Evolutionary conservation across 441 rosid genomes (phyloP).

Genomic region (Erysimum cheiri): DNA sequence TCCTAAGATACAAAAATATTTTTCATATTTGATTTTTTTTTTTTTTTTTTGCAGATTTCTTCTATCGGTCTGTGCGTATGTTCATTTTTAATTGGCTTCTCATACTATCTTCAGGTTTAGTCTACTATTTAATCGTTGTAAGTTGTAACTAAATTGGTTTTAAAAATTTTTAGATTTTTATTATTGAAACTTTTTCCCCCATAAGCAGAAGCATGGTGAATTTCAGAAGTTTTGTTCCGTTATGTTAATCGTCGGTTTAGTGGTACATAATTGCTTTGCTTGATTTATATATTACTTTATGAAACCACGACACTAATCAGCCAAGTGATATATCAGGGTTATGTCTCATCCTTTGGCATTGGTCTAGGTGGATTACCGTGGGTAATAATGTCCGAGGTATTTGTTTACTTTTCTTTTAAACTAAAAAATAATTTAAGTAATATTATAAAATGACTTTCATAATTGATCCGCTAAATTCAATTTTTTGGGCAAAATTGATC

Average conservation of each 20-base stretch:
- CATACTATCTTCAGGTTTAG: conserved; percentile 41
- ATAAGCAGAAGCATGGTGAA: conserved; percentile 27
- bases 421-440: neutral
- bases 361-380: conserved; percentile 48
- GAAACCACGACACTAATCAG: conserved; percentile 11
- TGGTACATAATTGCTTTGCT: conserved; percentile 38
- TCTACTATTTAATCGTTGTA: neutral
- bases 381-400: conserved; percentile 50
- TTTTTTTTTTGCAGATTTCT: conserved; percentile 28
- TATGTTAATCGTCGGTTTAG: conserved; percentile 38
- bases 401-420: neutral
- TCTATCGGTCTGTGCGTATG: conserved; percentile 37
- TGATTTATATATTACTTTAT: neutral
- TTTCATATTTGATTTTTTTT: neutral
- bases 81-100: conserved; percentile 40
- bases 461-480: no score
- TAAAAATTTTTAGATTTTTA: neutral
- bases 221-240: conserved; percentile 36
- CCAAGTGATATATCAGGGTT: conserved; percentile 29
- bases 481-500: neutral
- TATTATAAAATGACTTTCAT: neutral
- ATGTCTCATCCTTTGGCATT: conserved; percentile 36
- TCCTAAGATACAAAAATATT: neutral
- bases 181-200: neutral
- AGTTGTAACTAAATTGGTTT: neutral